phyloP scores from a whole-genome alignment of 306 rosid genomes.

The Prunus dulcis region DNA sequence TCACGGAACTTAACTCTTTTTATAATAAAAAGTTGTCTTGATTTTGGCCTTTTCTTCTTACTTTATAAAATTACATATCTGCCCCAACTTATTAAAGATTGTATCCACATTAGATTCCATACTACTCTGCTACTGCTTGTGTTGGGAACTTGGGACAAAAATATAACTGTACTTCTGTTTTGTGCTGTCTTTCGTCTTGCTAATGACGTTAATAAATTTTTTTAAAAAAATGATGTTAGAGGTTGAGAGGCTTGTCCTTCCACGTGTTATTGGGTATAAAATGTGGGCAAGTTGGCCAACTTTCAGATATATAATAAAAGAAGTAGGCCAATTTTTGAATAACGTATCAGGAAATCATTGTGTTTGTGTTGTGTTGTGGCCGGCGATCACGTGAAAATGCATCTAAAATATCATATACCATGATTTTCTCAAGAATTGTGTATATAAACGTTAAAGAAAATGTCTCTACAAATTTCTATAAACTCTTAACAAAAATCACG shows the following conservation, averaged over 20 bases:
- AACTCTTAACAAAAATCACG: no score
- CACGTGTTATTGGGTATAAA: neutral
- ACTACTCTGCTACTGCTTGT: neutral
- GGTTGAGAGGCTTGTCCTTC: neutral
- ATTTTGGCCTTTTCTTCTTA: neutral
- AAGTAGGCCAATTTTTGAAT: neutral
- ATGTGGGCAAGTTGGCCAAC: neutral
- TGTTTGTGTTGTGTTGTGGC: neutral
- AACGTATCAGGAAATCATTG: neutral
- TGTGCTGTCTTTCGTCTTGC: neutral
- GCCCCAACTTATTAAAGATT: neutral
- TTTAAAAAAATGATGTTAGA: neutral
- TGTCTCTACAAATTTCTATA: no score
- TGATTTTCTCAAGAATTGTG: neutral
- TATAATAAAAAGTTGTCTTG: neutral
- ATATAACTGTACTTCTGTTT: neutral
- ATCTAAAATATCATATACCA: neutral
- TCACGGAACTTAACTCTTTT: neutral
- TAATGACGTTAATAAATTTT: neutral
- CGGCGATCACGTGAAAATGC: constrained; percentile 12
- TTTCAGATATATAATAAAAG: neutral
- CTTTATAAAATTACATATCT: neutral
- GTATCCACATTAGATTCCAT: neutral
- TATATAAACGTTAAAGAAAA: no score
- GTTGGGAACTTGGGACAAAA: neutral